Conservation (phyloP, 345 rosid genomes). For the Heritiera fomes region DNA sequence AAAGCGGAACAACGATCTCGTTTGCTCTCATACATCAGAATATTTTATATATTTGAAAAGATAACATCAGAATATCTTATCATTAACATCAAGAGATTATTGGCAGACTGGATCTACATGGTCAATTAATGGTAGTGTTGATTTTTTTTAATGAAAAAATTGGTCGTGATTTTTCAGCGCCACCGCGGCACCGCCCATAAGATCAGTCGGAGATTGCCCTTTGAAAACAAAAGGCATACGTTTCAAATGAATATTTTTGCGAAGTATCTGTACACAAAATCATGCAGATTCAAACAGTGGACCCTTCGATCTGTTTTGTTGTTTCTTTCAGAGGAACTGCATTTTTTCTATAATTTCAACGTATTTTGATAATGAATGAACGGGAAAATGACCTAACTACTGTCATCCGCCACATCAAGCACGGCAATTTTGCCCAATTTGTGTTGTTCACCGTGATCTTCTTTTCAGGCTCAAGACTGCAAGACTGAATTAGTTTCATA, state of each 20-base stretch:
- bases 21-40: too few species aligned
- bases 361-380: neutral
- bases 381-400: neutral
- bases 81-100: too few species aligned
- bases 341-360: too few species aligned
- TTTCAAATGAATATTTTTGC: neutral
- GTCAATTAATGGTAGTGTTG: too few species aligned
- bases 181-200: neutral
- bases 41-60: too few species aligned
- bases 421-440: neutral
- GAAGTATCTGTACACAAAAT: neutral
- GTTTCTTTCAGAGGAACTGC: neutral
- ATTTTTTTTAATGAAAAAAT: too few species aligned
- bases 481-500: neutral
- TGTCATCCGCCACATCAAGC: neutral
- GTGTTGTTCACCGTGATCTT: slow-evolving; percentile 5
- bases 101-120: too few species aligned
- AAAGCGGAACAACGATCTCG: too few species aligned
- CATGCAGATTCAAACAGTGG: neutral
- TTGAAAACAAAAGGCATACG: neutral
- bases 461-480: neutral
- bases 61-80: too few species aligned
- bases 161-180: too few species aligned
- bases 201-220: neutral
- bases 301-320: neutral